Base-by-base conservation (phyloP, 176 grass and related monocot genomes). In the Cymbopogon citratus region DNA sequence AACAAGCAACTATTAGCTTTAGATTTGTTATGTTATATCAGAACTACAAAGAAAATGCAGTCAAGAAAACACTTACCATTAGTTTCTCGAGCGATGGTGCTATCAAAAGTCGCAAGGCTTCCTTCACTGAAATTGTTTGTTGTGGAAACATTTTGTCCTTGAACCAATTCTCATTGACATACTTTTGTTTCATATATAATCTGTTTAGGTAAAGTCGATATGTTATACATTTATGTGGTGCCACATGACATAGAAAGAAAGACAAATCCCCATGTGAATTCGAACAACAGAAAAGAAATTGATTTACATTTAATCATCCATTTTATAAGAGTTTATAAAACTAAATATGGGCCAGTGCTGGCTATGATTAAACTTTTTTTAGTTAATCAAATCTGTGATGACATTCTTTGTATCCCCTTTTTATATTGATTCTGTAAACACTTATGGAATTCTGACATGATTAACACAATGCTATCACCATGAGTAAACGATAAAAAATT, bases 181-280 rank as follows among this genome's bases (percentile, higher is more conserved):
- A 98, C 67, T 91, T 98, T 31, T 87, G 72, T 84, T 92, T 92
- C 45, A 94, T 72, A 81, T 94, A 91, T 72, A 92, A 85, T 89
- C 95, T 94, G 75, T 66, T 54, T 75, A 66, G 70, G 40, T 6
- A 90, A 74, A 77, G 56, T 35, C 5, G 83, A 69, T 25, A 39
- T 23, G 36, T 75, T 9, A 76, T 61, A 71, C 5, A 60, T 24
- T 63, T 54, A 66, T 57, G 16, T 10, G 9, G 16, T 25, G 34
- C 44, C 15, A 77, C 43, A 72, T 18, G 16, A 61, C 16, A 21
- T 59, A 13, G 27, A 56, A 59, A 29, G 18, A 54, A 11, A 9
- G 24, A 52, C 11, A 77, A 9, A 61, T 16, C 8, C 11, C 16
- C 59, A 56, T 64, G 45, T 52, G 46, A 29, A 66, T 67, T 51